Percentiles rank a stretch among this genome's conserved stretches.
phyloP scores from a whole-genome alignment of 306 rosid species.

The Dryas alaskensis region DNA sequence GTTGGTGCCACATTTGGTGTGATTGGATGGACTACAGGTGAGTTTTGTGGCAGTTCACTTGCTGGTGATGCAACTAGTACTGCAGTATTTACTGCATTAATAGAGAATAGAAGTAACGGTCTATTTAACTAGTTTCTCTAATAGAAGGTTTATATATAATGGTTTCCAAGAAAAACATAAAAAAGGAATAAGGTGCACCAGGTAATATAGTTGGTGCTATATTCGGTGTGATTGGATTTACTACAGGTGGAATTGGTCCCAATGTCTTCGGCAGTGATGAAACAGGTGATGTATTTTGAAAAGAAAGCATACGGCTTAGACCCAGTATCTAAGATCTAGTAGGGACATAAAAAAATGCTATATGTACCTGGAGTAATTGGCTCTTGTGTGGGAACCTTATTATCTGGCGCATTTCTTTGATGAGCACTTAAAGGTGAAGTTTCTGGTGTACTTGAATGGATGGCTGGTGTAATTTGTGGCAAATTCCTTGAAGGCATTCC shows the following conservation, averaged over 20 bases:
- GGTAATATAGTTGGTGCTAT: constrained; percentile 33
- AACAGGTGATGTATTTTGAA: constrained; percentile 31
- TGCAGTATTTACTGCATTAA: constrained; percentile 15
- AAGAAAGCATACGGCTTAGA: constrained; percentile 14
- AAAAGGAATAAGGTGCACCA: constrained; percentile 24
- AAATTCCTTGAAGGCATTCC: constrained; percentile 38
- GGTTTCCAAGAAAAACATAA: constrained; percentile 9
- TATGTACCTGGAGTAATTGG: constrained; percentile 57
- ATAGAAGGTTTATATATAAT: not conserved
- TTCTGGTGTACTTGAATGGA: constrained; percentile 43
- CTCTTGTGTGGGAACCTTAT: constrained; percentile 39
- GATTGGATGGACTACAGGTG: constrained; percentile 35
- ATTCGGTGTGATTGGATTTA: constrained; percentile 23
- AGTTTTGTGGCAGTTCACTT: constrained; percentile 42
- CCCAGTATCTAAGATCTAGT: constrained; percentile 16
- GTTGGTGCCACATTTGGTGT: constrained; percentile 21
- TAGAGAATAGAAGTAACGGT: constrained; percentile 22
- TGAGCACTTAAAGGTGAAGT: constrained; percentile 49
- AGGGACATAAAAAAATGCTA: constrained; percentile 13
- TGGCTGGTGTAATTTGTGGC: constrained; percentile 51
- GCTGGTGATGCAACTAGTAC: constrained; percentile 45
- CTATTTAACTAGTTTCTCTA: constrained; percentile 17
- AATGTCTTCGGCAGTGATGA: constrained; percentile 36
- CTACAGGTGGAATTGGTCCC: constrained; percentile 27
- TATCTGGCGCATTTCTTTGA: constrained; percentile 39